Base-by-base conservation (phyloP, 164 flowering plant species). In the Berberis vulgaris region DNA sequence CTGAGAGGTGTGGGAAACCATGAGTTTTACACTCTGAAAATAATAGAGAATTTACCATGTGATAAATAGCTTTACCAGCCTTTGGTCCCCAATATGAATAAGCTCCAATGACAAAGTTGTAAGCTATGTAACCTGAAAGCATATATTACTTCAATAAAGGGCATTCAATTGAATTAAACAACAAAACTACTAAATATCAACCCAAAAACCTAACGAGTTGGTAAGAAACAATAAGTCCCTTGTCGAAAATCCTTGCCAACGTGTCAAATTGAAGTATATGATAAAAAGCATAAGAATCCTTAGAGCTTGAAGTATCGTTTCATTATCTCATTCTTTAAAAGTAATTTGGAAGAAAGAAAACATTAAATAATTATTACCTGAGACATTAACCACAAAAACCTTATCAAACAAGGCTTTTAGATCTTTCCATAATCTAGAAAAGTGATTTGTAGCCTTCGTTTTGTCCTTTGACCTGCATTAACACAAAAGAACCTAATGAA, bases 21-120 rank as follows among this genome's bases (percentile, higher is more conserved):
- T 26, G 26, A 26, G 26, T 26, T 26, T 26, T 26, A 52, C n/a
- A 11, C n/a, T 26, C 3, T n/a, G 64, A 62, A 71, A 39, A 44
- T 43, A 45, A 39, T n/a, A 53, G 55, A 38, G 49, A 61, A 46
- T 56, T 72, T 82, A 89, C 98, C 98, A 93, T 93, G 52, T 89
- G 78, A 71, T 93, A 93, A 50, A 94, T 91, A 75, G 71, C 81
- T 67, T 89, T 84, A 45, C 99, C 99, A 72, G 96, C 97, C 82
- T 94, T 94, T 7, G 99, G 99, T 40, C 99, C 99, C 99, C 99
- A 94, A 72, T 94, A 94, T 13, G 99, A 94, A 77, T 94, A 94
- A 46, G 99, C 96, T 54, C 99, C 99, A 6, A 94, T 79, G 62
- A 94, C 99, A 71, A 94, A 94, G 78, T 86, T 94, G 85, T 94